Base-by-base conservation (phyloP, 495 filamentous ascomycete genomes). In the Penicillium desertorum region DNA sequence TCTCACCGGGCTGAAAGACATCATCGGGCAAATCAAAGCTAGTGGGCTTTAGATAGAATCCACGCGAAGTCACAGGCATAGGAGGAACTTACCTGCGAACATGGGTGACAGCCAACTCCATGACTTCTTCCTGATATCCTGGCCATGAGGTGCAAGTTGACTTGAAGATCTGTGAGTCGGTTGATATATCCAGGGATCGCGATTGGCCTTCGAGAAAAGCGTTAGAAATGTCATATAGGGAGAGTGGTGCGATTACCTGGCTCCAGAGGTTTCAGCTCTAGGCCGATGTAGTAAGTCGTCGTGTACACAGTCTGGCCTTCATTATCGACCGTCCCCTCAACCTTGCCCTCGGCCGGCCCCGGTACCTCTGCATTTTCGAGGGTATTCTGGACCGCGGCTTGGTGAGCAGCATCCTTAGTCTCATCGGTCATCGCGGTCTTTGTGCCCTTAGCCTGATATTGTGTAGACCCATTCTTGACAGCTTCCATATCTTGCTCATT, bases 21-120 rank as follows among this genome's bases (percentile, higher is more conserved):
- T 98, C 91, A 51, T 87, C 84, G 19, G 94, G 95, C 19, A 98
- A 79, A 66, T 91, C 88, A 64, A 86, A 90, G 68, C 91, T 96
- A 52, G 6, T 62, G 36, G 36, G 43, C 50, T 39, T 52, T 61
- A 62, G 65, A 56, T 65, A 68, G 39, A 39, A 29, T 25, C 58
- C 25, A 23, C 44, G 17, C 23, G 4, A 8, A 8, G 20, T 44
- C 11, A 17, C 51, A n/a, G 12, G 11, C 44, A 7, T 27, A 29
- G 20, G 39, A 34, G 14, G 36, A 45, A 69, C 86, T 73, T 74
- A 91, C 90, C 86, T 95, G 71, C 88, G 83, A 50, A 89, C 83
- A 71, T 91, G 87, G 30, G 84, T 83, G 45, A 96, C 81, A 8
- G 82, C 80, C 30, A 96, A 67, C 37, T 83, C 87, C 64, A 86